Conservation (phyloP, 768 basidiomycete genomes). For the Lactifluus volemus region DNA sequence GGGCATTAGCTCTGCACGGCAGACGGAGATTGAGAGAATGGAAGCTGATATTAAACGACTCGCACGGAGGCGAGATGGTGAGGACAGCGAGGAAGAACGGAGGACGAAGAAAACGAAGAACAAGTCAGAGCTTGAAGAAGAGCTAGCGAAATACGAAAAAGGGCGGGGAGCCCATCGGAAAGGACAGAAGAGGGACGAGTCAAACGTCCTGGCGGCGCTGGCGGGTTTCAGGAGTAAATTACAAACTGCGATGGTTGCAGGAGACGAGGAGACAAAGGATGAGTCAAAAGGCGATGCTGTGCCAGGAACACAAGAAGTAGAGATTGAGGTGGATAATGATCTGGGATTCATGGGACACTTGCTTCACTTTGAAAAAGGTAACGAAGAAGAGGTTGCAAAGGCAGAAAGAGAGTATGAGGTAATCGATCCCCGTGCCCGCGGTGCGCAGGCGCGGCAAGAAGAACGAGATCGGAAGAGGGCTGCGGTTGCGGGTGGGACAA, state of each 20-base stretch:
- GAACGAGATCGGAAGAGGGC: constrained; percentile 54
- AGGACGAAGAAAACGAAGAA: constrained; percentile 49
- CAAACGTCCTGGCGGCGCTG: constrained; percentile 58
- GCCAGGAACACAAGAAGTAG: constrained; percentile 30
- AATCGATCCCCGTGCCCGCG: constrained; percentile 70
- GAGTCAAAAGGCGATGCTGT: constrained; percentile 18
- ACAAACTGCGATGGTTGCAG: constrained; percentile 31
- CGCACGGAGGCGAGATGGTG: constrained; percentile 47
- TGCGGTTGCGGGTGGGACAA: constrained; percentile 23
- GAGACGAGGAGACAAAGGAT: constrained; percentile 19
- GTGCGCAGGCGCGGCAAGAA: constrained; percentile 70
- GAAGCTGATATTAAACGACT: constrained; percentile 82
- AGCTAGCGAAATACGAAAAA: constrained; percentile 73
- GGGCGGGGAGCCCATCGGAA: constrained; percentile 48
- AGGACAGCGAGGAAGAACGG: constrained; percentile 58
- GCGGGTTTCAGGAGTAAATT: constrained; percentile 66
- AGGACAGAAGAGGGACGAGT: constrained; percentile 56
- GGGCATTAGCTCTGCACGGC: constrained; percentile 46
- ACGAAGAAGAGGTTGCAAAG: constrained; percentile 63
- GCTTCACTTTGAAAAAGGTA: constrained; percentile 70
- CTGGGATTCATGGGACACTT: constrained; percentile 64
- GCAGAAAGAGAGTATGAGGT: constrained; percentile 85
- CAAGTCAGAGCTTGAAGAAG: constrained; percentile 71
- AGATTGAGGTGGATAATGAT: constrained; percentile 72
- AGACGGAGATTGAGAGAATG: constrained; percentile 77